These are phyloP conservation scores for Fusarium begoniae DNA, from an alignment of 2,329 filamentous ascomycete genomes.

Conservation along the genomic window DNA sequence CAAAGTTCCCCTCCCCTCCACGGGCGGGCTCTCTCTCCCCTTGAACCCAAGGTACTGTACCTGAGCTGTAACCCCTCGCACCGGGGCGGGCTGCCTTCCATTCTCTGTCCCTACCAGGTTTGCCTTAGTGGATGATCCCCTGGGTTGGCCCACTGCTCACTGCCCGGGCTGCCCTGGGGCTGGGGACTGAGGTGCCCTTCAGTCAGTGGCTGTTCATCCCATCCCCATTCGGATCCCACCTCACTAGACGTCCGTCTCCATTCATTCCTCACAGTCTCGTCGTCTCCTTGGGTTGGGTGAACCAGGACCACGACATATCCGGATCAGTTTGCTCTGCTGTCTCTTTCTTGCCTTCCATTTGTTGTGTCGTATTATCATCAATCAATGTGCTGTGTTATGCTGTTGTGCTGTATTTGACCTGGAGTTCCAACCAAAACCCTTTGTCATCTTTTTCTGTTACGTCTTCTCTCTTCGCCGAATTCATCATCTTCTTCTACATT, in stretches of 20 bases:
- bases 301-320: slow-evolving; percentile 35
- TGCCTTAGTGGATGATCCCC: slow-evolving; percentile 29
- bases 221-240: slow-evolving; percentile 38
- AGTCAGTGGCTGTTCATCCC: slow-evolving; percentile 36
- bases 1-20: background rate
- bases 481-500: background rate
- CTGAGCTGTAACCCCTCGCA: slow-evolving; percentile 28
- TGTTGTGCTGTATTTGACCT: background rate
- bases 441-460: slow-evolving; percentile 16
- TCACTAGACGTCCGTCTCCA: slow-evolving; percentile 22
- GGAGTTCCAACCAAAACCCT: slow-evolving; percentile 2
- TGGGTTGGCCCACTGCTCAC: background rate
- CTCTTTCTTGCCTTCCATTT: slow-evolving; percentile 24
- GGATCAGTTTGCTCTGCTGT: slow-evolving; percentile 31
- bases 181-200: slow-evolving; percentile 9
- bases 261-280: slow-evolving; percentile 33
- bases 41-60: background rate
- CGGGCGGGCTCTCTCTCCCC: slow-evolving; percentile 1
- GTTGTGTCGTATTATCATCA: background rate
- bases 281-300: slow-evolving; percentile 27
- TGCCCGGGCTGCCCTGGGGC: background rate
- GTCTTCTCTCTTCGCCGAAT: slow-evolving; percentile 7
- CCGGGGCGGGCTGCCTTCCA: background rate
- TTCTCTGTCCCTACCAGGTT: slow-evolving; percentile 12
- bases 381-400: background rate